Base-by-base conservation (phyloP, 2,329 filamentous ascomycete species). In the Ceratocystis alfenasii region DNA sequence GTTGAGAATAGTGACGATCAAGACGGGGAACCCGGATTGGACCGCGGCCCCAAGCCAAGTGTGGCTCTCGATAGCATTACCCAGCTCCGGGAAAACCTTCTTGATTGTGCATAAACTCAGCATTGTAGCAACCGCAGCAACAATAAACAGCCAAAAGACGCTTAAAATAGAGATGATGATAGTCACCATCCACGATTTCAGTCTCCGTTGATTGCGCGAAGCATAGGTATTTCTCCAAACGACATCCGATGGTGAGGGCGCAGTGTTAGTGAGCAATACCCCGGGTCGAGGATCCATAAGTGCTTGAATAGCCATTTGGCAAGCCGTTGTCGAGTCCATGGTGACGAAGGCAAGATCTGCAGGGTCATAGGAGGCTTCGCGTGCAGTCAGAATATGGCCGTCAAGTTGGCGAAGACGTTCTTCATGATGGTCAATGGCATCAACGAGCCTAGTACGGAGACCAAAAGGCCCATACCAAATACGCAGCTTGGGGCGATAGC, bases 291-390 rank as follows among this genome's bases (percentile, higher is more conserved):
- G 91, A 72, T 97, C 93, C 64, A 99, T 85, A 10, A 95, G 87
- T 3, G 94, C 92, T 75, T 99, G 94, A 55, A 96, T 90, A 28
- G 92, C 90, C 91, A 97, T 96, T 77, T 99, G 94, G 70, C 84
- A 87, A 41, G 92, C 87, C 15, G 92, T 89, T 62, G 96, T 94
- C 2, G 90, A 94, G 76, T 96, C 90, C 90, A 99, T 95, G 0
- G 94, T 97, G 48, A 99, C 89, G 74, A 99, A 96, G 0, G 95
- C 95, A 68, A 95, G 82, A 62, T 93, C 87, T 0, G 87, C 92
- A 0, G 94, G 81, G 5, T 81, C 78, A 71, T 91, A 97, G 2
- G 88, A 82, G 74, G 89, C 89, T 71, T 85, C 84, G 33, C 94
- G 84, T 10, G 90, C 84, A 6, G 76, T 76, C 6, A 76, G 75